Percentiles rank a stretch among this genome's conserved stretches.
Evolutionary conservation across 257 asterid species (phyloP).

Genomic region (Salvia splendens): DNA sequence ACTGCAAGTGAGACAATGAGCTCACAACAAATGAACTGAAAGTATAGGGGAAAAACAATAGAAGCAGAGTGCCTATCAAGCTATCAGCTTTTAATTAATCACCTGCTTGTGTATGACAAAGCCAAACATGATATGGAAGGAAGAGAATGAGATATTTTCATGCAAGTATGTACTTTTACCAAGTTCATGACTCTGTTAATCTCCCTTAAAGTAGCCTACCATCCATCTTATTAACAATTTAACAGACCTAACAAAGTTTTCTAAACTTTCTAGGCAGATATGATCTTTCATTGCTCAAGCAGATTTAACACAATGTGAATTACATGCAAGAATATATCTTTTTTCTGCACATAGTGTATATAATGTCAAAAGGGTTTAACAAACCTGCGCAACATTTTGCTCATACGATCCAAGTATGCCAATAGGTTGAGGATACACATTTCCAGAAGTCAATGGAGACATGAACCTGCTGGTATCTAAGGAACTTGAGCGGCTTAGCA

Average conservation of each 20-base stretch:
- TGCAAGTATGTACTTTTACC: background rate
- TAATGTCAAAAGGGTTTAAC: slow-evolving; percentile 32
- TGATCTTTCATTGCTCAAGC: slow-evolving; percentile 19
- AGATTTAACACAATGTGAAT: background rate
- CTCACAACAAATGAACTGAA: slow-evolving; percentile 1
- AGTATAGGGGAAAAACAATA: slow-evolving; percentile 23
- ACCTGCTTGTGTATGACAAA: slow-evolving; percentile 12
- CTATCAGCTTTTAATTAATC: slow-evolving; percentile 12
- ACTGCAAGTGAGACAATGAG: slow-evolving; percentile 15
- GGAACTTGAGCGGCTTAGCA: slow-evolving; percentile 65
- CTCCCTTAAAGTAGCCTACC: background rate
- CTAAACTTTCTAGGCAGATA: slow-evolving; percentile 18
- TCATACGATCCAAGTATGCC: slow-evolving; percentile 95
- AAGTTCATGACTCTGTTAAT: slow-evolving; percentile 19
- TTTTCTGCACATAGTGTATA: slow-evolving; percentile 21
- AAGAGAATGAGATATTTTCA: slow-evolving; percentile 9
- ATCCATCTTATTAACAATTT: slow-evolving; percentile 14
- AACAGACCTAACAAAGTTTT: slow-evolving; percentile 9
- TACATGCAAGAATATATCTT: slow-evolving; percentile 21
- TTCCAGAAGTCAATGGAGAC: slow-evolving; percentile 81
- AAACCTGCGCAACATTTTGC: slow-evolving; percentile 88
- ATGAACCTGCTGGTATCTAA: slow-evolving; percentile 72
- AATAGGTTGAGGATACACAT: slow-evolving; percentile 75
- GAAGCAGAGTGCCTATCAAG: slow-evolving; percentile 22
- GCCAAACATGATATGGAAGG: slow-evolving; percentile 17